A percentile compares a stretch with the other conserved stretches of the same genome.
Evolutionary conservation across 352 stramenopile species (phyloP).

Genomic region (Phytopythium sindhum): DNA sequence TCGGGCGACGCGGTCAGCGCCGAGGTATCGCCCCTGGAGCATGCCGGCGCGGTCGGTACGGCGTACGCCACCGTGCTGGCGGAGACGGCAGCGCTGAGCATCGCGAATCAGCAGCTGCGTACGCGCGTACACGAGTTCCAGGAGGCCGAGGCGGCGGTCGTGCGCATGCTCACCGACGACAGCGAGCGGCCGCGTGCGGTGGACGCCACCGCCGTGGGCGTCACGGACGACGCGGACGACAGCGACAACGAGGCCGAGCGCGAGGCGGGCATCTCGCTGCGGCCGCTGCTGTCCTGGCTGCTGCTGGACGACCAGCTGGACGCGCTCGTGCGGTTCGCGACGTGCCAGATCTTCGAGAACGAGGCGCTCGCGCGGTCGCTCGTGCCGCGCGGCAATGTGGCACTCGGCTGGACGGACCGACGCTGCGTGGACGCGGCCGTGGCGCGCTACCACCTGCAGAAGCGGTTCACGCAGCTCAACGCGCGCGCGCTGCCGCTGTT

Average conservation of each 20-base stretch:
- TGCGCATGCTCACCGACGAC: slow-evolving; percentile 15
- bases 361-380: slow-evolving; percentile 17
- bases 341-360: slow-evolving; percentile 21
- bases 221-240: neutral
- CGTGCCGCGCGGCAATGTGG: slow-evolving; percentile 21
- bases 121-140: slow-evolving; percentile 12
- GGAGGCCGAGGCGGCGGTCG: slow-evolving; percentile 9
- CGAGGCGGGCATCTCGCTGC: neutral
- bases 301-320: slow-evolving; percentile 4
- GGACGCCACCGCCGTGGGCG: neutral
- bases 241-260: neutral
- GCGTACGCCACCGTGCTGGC: slow-evolving; percentile 8
- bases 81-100: slow-evolving; percentile 16
- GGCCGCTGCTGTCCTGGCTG: slow-evolving; percentile 6
- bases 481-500: slow-evolving; percentile 15
- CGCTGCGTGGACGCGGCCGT: slow-evolving; percentile 18
- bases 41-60: too few relatives aligned
- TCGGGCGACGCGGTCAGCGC: neutral
- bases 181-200: neutral
- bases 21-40: too few relatives aligned
- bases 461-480: slow-evolving; percentile 21
- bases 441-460: slow-evolving; percentile 32
- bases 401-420: slow-evolving; percentile 39
- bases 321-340: slow-evolving; percentile 10
- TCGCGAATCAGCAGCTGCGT: slow-evolving; percentile 16